Conservation (phyloP, 495 filamentous ascomycete genomes). For the Penicillium macrosclerotiorum region DNA sequence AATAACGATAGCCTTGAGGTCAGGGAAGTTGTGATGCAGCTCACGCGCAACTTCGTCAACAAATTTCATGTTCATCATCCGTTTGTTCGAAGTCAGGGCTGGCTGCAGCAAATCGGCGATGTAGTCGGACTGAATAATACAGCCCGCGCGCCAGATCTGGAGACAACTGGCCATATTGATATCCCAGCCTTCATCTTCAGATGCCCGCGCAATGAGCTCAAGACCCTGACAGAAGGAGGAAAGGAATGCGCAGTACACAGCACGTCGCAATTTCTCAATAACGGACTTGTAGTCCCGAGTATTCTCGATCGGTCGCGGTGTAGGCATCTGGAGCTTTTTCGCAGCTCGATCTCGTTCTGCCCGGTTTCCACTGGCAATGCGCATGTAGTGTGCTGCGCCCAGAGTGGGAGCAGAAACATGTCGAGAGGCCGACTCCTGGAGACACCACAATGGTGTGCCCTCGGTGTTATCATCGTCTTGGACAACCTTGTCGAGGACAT, state of each 20-base stretch:
- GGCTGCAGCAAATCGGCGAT: conserved; percentile 59
- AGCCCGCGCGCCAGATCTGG: conserved; percentile 70
- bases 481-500: conserved; percentile 73
- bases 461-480: conserved; percentile 67
- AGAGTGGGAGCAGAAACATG: conserved; percentile 68
- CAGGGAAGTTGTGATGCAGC: conserved; percentile 47
- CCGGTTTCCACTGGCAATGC: conserved; percentile 63
- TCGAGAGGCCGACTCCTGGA: conserved; percentile 57
- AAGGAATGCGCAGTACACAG: conserved; percentile 63
- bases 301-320: conserved; percentile 40
- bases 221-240: conserved; percentile 66
- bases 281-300: conserved; percentile 46
- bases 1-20: conserved; percentile 57
- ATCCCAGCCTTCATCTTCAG: conserved; percentile 61
- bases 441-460: conserved; percentile 66
- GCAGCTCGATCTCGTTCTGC: conserved; percentile 50
- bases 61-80: conserved; percentile 42
- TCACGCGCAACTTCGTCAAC: conserved; percentile 53
- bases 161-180: conserved; percentile 58
- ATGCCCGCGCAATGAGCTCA: conserved; percentile 61
- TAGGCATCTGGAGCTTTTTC: conserved; percentile 40
- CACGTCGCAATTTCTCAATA: conserved; percentile 57
- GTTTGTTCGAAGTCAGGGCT: conserved; percentile 30
- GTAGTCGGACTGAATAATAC: conserved; percentile 69
- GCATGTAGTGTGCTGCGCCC: conserved; percentile 61